Conservation (phyloP, 2,329 filamentous ascomycete genomes). For the Diaporthe nobilis region DNA sequence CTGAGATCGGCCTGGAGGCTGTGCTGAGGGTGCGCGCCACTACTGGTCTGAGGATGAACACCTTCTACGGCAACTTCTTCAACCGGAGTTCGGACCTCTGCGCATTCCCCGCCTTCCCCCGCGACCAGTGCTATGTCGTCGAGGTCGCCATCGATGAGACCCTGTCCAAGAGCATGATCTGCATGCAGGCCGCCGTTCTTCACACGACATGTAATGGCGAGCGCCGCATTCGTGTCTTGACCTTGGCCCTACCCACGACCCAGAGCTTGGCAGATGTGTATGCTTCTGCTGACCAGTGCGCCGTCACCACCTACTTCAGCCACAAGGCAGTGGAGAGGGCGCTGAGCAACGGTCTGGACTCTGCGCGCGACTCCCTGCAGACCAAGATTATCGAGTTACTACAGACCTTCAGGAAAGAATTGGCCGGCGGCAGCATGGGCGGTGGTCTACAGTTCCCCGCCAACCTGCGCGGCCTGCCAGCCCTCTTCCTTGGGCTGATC, state of each 20-base stretch:
- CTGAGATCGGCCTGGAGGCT: slow-evolving; percentile 95
- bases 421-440: slow-evolving; percentile 95
- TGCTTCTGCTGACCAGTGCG: slow-evolving; percentile 93
- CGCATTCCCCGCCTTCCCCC: slow-evolving; percentile 96
- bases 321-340: slow-evolving; percentile 97
- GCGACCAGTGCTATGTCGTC: slow-evolving; percentile 97
- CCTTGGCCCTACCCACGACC: slow-evolving; percentile 91
- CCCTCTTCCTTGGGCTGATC: slow-evolving; percentile 93
- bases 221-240: slow-evolving; percentile 93
- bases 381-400: slow-evolving; percentile 93
- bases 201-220: slow-evolving; percentile 99
- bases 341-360: slow-evolving; percentile 87
- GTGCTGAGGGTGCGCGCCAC: slow-evolving; percentile 96
- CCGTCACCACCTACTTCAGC: slow-evolving; percentile 93
- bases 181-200: slow-evolving; percentile 92
- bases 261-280: slow-evolving; percentile 92
- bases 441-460: slow-evolving; percentile 94
- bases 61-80: slow-evolving; percentile 99
- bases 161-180: slow-evolving; percentile 90
- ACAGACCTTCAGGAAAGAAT: slow-evolving; percentile 96
- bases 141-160: slow-evolving; percentile 98
- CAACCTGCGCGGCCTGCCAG: slow-evolving; percentile 89
- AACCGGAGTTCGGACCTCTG: slow-evolving; percentile 98
- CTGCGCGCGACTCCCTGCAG: slow-evolving; percentile 90
- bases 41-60: slow-evolving; percentile 94